These are phyloP conservation scores for Nannochloropsis granulata DNA, from an alignment of 108 stramenopile genomes.

Conservation along the genomic window DNA sequence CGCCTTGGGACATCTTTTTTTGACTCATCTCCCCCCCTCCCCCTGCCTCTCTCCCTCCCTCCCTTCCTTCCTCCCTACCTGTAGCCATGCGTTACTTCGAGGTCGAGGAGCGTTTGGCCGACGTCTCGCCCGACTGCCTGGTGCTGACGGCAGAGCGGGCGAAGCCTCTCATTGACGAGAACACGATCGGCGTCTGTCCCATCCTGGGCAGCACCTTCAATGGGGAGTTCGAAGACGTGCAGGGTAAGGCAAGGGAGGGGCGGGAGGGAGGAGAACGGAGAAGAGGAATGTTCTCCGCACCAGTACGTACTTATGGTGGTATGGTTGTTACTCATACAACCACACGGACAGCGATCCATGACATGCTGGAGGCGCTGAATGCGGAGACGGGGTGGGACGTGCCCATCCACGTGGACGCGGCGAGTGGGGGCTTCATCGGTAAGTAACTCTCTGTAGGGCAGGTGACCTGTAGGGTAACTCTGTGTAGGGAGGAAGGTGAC, in stretches of 20 bases:
- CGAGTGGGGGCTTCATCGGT: slow-evolving; percentile 37
- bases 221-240: slow-evolving; percentile 43
- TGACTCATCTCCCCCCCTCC: background rate
- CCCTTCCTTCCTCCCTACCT: background rate
- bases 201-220: slow-evolving; percentile 45
- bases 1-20: background rate
- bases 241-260: slow-evolving; percentile 12
- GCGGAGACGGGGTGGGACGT: slow-evolving; percentile 40
- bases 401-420: slow-evolving; percentile 40
- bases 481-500: background rate
- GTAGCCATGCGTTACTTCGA: slow-evolving; percentile 39
- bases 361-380: slow-evolving; percentile 27
- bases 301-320: background rate
- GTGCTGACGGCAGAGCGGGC: slow-evolving; percentile 24
- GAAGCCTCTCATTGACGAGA: slow-evolving; percentile 36
- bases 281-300: background rate
- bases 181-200: slow-evolving; percentile 45
- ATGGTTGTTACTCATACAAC: background rate
- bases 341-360: slow-evolving; percentile 3
- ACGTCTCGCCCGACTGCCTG: slow-evolving; percentile 2
- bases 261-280: background rate
- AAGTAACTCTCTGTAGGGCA: too few relatives aligned
- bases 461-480: background rate
- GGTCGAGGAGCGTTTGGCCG: slow-evolving; percentile 18
- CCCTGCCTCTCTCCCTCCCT: background rate